A percentile compares a stretch with the other conserved stretches of the same genome.
Conservation (phyloP, 192 early-diverging fungal genomes). For the Coemansia sp. region DNA sequence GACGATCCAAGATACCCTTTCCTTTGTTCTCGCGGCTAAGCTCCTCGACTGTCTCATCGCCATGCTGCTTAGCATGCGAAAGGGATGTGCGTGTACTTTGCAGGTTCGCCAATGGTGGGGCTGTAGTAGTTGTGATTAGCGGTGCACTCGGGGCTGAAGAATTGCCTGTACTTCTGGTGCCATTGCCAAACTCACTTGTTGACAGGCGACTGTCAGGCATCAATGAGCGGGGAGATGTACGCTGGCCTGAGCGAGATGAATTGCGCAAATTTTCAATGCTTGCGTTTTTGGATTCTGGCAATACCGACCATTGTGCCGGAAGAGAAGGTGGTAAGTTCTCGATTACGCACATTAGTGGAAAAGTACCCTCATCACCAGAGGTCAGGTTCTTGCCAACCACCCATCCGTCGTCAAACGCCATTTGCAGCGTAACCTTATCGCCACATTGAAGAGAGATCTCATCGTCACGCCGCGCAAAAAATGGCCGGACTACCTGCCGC, state of each 20-base stretch:
- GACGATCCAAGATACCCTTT: constrained; percentile 24
- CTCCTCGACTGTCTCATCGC: constrained; percentile 8
- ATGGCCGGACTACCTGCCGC: constrained; percentile 57
- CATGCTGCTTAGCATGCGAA: background rate
- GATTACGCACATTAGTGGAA: constrained; percentile 80
- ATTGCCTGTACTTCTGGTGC: constrained; percentile 1
- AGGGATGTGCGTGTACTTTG: constrained; percentile 21
- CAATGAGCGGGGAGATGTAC: background rate
- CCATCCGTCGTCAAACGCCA: constrained; percentile 89
- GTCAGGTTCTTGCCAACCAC: constrained; percentile 77
- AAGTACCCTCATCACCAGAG: constrained; percentile 71
- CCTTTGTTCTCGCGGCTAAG: constrained; percentile 2
- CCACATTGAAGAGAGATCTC: constrained; percentile 71
- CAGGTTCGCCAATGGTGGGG: constrained; percentile 7
- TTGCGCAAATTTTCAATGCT: constrained; percentile 37
- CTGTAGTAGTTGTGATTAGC: background rate
- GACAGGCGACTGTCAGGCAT: constrained; percentile 8
- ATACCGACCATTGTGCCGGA: constrained; percentile 51
- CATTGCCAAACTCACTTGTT: background rate
- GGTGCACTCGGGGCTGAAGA: constrained; percentile 3
- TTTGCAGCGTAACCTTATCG: constrained; percentile 69
- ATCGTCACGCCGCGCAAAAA: constrained; percentile 69
- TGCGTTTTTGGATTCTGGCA: constrained; percentile 33
- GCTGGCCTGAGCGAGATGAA: constrained; percentile 10
- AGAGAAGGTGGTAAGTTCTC: constrained; percentile 30